phyloP scores from a whole-genome alignment of 2,329 filamentous ascomycete genomes.

The Conoideocrella luteorostrata region DNA sequence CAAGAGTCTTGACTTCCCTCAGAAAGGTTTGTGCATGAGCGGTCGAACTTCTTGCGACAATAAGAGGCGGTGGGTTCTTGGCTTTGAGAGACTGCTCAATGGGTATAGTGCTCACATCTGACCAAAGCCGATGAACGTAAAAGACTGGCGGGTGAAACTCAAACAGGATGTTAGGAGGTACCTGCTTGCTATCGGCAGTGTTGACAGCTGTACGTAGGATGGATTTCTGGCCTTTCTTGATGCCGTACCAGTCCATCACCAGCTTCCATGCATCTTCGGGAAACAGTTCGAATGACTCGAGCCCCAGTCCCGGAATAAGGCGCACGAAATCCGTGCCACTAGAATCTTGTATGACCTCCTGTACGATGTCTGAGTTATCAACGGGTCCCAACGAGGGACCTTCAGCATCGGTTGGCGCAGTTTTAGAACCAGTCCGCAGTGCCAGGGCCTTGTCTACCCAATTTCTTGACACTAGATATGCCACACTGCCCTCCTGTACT shows the following conservation, averaged over 20 bases:
- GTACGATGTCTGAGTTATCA: slow-evolving; percentile 79
- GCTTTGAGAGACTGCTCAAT: slow-evolving; percentile 55
- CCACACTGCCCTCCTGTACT: slow-evolving; percentile 64
- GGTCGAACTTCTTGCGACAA: slow-evolving; percentile 64
- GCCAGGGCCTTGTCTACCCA: slow-evolving; percentile 74
- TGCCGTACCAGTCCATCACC: slow-evolving; percentile 75
- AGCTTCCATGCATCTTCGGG: slow-evolving; percentile 76
- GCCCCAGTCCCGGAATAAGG: slow-evolving; percentile 61
- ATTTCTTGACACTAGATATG: slow-evolving; percentile 68
- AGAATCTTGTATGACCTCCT: slow-evolving; percentile 49
- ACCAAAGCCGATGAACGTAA: slow-evolving; percentile 73
- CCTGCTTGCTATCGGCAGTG: slow-evolving; percentile 41
- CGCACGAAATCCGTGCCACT: slow-evolving; percentile 58
- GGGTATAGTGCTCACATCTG: slow-evolving; percentile 48
- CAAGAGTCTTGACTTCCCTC: slow-evolving; percentile 61
- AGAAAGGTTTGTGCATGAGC: slow-evolving; percentile 70
- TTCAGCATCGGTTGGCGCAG: slow-evolving; percentile 51
- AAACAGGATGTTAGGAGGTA: slow-evolving; percentile 62
- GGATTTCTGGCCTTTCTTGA: slow-evolving; percentile 60
- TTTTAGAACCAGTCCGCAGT: slow-evolving; percentile 52
- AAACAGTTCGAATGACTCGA: slow-evolving; percentile 71
- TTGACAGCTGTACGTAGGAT: slow-evolving; percentile 76
- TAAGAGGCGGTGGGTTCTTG: slow-evolving; percentile 53
- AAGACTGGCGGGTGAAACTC: slow-evolving; percentile 83
- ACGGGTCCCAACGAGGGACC: slow-evolving; percentile 66